phyloP scores from a whole-genome alignment of 176 grass and related monocot species.

The Raddia guianensis region DNA sequence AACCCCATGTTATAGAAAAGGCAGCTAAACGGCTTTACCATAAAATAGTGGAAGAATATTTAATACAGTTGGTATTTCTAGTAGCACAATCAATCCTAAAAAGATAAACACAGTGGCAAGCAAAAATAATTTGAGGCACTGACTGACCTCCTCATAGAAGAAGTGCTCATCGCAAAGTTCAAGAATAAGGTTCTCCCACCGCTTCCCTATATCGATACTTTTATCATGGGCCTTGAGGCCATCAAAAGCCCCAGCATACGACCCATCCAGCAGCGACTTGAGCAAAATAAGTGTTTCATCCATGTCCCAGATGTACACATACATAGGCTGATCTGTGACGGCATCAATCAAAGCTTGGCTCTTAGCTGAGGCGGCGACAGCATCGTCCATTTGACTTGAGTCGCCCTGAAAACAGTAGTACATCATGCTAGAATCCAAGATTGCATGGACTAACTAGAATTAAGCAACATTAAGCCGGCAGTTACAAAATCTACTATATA shows the following conservation, averaged over 20 bases:
- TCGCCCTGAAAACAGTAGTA: not conserved
- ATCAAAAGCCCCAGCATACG: conserved; percentile 65
- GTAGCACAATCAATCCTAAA: not conserved
- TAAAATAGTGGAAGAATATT: conserved; percentile 3
- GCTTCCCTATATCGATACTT: conserved; percentile 72
- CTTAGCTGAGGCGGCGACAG: conserved; percentile 7
- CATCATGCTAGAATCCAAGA: not conserved
- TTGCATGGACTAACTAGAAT: not conserved
- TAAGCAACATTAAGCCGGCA: not conserved
- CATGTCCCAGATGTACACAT: conserved; percentile 92
- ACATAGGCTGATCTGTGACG: conserved; percentile 34
- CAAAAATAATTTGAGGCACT: conserved; percentile 8
- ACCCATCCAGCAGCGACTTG: conserved; percentile 83
- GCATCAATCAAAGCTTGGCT: conserved; percentile 12
- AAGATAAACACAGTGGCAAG: not conserved
- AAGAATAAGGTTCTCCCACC: conserved; percentile 86
- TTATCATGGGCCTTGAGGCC: conserved; percentile 71
- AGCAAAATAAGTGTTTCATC: conserved; percentile 95
- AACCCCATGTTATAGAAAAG: not conserved
- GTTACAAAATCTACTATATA: not conserved
- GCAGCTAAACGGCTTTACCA: not conserved
- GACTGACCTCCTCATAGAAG: conserved; percentile 85
- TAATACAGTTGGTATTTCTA: not conserved
- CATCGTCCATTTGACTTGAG: conserved; percentile 29
- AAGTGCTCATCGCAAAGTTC: conserved; percentile 81